Evolutionary conservation across 352 stramenopile genomes (phyloP).

Genomic region (Thraustochytrium striatum): DNA sequence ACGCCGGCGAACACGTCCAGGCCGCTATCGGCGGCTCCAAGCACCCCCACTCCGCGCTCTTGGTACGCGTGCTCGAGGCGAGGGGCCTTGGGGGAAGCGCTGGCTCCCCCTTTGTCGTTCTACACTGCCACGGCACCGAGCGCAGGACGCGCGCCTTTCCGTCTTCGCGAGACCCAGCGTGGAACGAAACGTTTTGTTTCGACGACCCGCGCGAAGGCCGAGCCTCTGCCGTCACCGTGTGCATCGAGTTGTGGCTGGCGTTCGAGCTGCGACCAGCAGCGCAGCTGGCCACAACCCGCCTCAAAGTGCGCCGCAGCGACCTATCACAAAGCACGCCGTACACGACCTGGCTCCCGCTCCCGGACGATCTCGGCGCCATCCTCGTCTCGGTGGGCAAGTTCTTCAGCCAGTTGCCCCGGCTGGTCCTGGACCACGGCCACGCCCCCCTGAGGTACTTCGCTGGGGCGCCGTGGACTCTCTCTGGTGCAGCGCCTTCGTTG

Average conservation of each 20-base stretch:
- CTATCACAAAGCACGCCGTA: neutral
- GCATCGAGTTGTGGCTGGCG: neutral
- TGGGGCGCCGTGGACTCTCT: neutral
- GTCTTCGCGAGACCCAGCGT: neutral
- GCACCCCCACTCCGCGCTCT: neutral
- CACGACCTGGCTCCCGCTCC: neutral
- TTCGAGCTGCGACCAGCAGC: neutral
- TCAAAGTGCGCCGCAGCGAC: neutral
- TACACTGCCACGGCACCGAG: neutral
- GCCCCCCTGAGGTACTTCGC: neutral
- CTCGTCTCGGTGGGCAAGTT: neutral
- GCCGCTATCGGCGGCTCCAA: neutral
- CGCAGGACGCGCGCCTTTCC: constrained; percentile 5
- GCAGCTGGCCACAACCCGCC: neutral
- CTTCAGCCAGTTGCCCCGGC: neutral
- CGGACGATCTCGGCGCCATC: neutral
- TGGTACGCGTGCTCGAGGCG: constrained; percentile 26
- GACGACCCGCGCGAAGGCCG: neutral
- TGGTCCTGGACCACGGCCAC: neutral
- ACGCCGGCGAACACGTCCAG: neutral
- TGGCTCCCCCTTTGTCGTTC: neutral
- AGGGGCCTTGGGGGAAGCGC: neutral
- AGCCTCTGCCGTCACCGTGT: neutral
- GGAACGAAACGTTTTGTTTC: neutral
- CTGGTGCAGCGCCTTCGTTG: neutral